These are phyloP conservation scores for Zymoseptoria ardabiliae DNA, from an alignment of 2,329 filamentous ascomycete genomes.

Conservation along the genomic window DNA sequence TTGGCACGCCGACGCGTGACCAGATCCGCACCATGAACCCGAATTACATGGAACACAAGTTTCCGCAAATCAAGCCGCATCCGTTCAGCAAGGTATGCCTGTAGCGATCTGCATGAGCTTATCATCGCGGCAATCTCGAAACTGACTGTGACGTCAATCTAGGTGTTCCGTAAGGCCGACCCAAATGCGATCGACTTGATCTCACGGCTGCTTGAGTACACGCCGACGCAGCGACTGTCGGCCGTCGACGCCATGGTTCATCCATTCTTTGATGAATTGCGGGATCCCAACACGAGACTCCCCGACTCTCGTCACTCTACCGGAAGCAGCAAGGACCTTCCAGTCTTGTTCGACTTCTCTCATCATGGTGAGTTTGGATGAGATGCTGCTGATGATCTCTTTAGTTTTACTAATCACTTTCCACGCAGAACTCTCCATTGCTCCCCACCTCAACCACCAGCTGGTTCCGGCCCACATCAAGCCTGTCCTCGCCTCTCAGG, in stretches of 20 bases:
- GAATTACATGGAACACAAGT: constrained; percentile 99
- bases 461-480: constrained; percentile 80
- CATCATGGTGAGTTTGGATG: constrained; percentile 62
- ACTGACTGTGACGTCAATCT: constrained; percentile 9
- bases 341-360: constrained; percentile 85
- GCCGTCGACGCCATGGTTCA: constrained; percentile 97
- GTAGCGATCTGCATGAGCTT: neutral
- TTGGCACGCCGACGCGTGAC: constrained; percentile 92
- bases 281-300: constrained; percentile 82
- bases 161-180: constrained; percentile 95
- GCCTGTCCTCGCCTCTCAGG: constrained; percentile 63
- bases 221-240: constrained; percentile 86
- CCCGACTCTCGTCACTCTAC: constrained; percentile 90
- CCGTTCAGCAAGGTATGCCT: constrained; percentile 79
- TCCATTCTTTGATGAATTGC: constrained; percentile 95
- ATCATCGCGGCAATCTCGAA: neutral
- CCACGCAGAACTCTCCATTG: constrained; percentile 82
- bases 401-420: neutral
- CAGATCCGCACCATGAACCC: constrained; percentile 99
- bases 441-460: constrained; percentile 75
- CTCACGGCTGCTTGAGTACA: constrained; percentile 89
- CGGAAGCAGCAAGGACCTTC: constrained; percentile 71
- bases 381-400: neutral
- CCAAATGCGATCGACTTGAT: constrained; percentile 90
- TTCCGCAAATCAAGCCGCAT: constrained; percentile 98